These are phyloP conservation scores for Metarhizium humberi DNA, from an alignment of 2,329 filamentous ascomycete genomes.

Conservation along the genomic window DNA sequence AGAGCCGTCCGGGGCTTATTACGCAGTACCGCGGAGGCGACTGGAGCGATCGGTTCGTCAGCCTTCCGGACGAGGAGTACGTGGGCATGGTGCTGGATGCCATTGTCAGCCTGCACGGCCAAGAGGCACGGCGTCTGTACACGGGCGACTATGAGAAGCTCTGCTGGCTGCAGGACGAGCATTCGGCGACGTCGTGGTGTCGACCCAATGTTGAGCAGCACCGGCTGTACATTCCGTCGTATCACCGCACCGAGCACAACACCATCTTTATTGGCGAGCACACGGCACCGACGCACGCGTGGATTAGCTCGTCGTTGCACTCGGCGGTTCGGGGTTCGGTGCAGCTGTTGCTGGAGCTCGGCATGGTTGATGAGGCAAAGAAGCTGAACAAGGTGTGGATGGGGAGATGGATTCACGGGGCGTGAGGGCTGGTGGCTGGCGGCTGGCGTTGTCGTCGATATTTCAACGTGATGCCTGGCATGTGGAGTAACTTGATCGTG, in stretches of 20 bases:
- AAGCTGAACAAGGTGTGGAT: slow-evolving; percentile 47
- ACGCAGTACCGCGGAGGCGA: slow-evolving; percentile 7
- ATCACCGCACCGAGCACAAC: slow-evolving; percentile 47
- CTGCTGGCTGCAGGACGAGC: slow-evolving; percentile 48
- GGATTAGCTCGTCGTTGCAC: slow-evolving; percentile 23
- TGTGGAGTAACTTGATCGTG: too few relatives aligned
- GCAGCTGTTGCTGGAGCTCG: slow-evolving; percentile 3
- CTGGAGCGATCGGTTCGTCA: slow-evolving; percentile 7
- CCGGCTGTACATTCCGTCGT: slow-evolving; percentile 49
- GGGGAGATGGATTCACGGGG: slow-evolving; percentile 39
- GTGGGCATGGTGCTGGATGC: slow-evolving; percentile 3
- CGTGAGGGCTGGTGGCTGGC: neutral
- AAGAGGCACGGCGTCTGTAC: slow-evolving; percentile 42
- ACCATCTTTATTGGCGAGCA: slow-evolving; percentile 22
- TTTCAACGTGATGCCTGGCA: too few relatives aligned
- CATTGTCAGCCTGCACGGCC: slow-evolving; percentile 10
- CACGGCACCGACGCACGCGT: slow-evolving; percentile 48
- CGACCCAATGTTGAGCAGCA: slow-evolving; percentile 43
- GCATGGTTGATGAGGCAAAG: slow-evolving; percentile 42
- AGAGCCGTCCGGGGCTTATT: slow-evolving; percentile 39
- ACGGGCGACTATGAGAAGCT: slow-evolving; percentile 48
- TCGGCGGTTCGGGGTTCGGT: neutral
- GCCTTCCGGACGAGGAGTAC: slow-evolving; percentile 4
- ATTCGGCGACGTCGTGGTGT: slow-evolving; percentile 47
- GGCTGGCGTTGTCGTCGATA: too few relatives aligned